Base-by-base conservation (phyloP, 345 rosid genomes). In the Eucalyptus paniculata region DNA sequence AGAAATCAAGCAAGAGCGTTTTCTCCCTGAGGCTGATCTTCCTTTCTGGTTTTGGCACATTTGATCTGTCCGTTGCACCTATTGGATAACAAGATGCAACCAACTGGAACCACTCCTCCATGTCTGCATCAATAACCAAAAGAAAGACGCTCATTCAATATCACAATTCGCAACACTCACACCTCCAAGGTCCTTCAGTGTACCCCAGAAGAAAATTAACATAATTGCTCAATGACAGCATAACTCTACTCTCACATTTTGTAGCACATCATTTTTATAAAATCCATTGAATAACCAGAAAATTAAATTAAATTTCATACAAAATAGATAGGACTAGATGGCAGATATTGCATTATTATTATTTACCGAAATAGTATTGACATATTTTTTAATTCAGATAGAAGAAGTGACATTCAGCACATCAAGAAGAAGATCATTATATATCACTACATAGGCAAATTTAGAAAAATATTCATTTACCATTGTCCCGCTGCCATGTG, bases 41-140 rank as follows among this genome's bases (percentile, higher is more conserved):
- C 92, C 97, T 96, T 89, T 88, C 96, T 65, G 92, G 91, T 91
- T 93, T 93, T 92, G 94, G 92, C 50, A 92, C 93, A 93, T 94
- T 95, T 88, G 80, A 58, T 90, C 92, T 94, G 50, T 89, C 89
- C 12, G 67, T 87, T 89, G 89, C 91, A 67, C 93, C 93, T 42
- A 95, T 72, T 80, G 98, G 98, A 92, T 96, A 97, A 95, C 99
- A 97, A 91, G 97, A 93, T 80, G 96, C 60, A 92, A 96, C 95
- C 90, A 97, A 93, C 89, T 93, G 95, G 90, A 96, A 93, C 99
- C 98, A 97, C 86, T 95, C 98, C 91, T 95, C 96, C 97, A 93
- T 94, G 91, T 95, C 99, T 97, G 88, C 90, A 86, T 65, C 62
- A 89, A 69, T n/a, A 80, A 30, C 28, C 40, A 51, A 87, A 56